These are phyloP conservation scores for Boletus vinaceobasis DNA, from an alignment of 768 basidiomycete genomes.

Conservation along the genomic window DNA sequence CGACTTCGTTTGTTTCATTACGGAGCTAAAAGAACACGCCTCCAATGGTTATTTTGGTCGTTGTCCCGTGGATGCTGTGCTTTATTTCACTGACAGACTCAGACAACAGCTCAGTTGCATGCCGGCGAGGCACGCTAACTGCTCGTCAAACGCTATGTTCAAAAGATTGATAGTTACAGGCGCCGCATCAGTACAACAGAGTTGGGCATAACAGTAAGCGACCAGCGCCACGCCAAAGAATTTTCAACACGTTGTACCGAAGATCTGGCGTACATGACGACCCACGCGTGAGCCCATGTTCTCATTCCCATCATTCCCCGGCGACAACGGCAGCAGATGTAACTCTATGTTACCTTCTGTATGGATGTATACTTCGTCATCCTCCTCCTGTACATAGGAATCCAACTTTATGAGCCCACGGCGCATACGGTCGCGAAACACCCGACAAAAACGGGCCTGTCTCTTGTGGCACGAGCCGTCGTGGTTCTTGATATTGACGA, in stretches of 20 bases:
- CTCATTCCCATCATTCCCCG: constrained; percentile 4
- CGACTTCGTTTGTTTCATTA: constrained; percentile 12
- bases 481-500: constrained; percentile 22
- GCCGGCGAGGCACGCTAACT: background rate
- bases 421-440: constrained; percentile 25
- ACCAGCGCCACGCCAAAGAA: constrained; percentile 12
- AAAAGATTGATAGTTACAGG: background rate
- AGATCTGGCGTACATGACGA: constrained; percentile 30
- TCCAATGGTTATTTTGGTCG: background rate
- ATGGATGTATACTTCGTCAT: constrained; percentile 31
- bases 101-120: constrained; percentile 13
- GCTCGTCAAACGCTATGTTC: background rate
- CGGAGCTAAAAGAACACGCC: constrained; percentile 15
- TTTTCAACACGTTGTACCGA: constrained; percentile 6
- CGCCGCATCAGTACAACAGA: background rate
- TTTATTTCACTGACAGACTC: background rate
- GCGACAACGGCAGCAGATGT: constrained; percentile 12
- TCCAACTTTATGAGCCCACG: constrained; percentile 22
- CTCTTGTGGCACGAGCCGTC: constrained; percentile 8
- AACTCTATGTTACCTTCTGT: constrained; percentile 25
- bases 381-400: constrained; percentile 18
- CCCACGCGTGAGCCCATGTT: constrained; percentile 23
- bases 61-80: background rate
- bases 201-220: constrained; percentile 6
- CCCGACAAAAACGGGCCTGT: constrained; percentile 18